Percentiles rank a stretch among this genome's conserved stretches.
Evolutionary conservation across 2,329 filamentous ascomycete genomes (phyloP).

Genomic region (Orbilia brochopaga): DNA sequence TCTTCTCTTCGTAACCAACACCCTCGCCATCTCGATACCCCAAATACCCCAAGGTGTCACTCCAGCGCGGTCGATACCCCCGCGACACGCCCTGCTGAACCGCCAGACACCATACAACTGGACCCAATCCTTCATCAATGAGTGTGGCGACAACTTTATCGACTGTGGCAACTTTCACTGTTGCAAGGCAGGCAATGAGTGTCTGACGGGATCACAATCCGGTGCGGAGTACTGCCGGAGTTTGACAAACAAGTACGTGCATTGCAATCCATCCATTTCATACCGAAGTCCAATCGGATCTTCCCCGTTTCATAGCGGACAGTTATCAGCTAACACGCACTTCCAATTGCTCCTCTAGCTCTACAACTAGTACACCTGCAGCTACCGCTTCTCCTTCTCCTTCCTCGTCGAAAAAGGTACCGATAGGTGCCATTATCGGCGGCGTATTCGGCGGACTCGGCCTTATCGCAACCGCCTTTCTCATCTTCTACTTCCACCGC

Average conservation of each 20-base stretch:
- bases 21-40: slow-evolving; percentile 28
- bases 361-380: slow-evolving; percentile 20
- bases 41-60: neutral
- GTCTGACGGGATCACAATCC: slow-evolving; percentile 25
- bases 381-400: slow-evolving; percentile 19
- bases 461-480: slow-evolving; percentile 17
- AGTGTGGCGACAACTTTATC: slow-evolving; percentile 23
- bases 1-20: slow-evolving; percentile 19
- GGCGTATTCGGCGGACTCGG: slow-evolving; percentile 16
- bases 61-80: slow-evolving; percentile 16
- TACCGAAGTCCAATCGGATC: neutral
- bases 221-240: slow-evolving; percentile 12
- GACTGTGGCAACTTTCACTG: slow-evolving; percentile 17
- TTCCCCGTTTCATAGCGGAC: neutral
- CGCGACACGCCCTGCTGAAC: slow-evolving; percentile 1
- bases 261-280: neutral
- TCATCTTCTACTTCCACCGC: slow-evolving; percentile 8
- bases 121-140: slow-evolving; percentile 13
- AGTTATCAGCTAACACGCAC: slow-evolving; percentile 6
- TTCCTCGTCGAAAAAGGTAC: slow-evolving; percentile 3
- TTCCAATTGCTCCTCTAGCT: neutral
- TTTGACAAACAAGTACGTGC: slow-evolving; percentile 23
- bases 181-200: slow-evolving; percentile 21
- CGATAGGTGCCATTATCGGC: slow-evolving; percentile 35
- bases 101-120: slow-evolving; percentile 19